A percentile compares a stretch with the other conserved stretches of the same genome.
These are phyloP conservation scores for Termitomyces sp. DNA, from an alignment of 768 basidiomycete species.

Conservation along the genomic window DNA sequence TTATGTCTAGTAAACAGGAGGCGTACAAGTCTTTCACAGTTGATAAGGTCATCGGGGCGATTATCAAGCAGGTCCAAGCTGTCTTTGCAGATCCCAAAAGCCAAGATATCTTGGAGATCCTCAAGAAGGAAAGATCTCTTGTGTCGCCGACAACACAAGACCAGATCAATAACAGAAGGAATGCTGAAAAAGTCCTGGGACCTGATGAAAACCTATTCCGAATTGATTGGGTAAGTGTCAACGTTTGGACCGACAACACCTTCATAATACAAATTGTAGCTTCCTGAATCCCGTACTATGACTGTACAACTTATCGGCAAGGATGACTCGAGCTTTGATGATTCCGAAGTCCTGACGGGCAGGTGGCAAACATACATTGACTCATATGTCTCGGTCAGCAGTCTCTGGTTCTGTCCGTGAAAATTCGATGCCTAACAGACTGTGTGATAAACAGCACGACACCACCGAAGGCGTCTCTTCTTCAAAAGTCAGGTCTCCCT, in stretches of 20 bases:
- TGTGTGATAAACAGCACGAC: conserved; percentile 36
- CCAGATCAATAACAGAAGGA: conserved; percentile 58
- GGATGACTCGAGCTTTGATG: conserved; percentile 69
- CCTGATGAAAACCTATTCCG: conserved; percentile 77
- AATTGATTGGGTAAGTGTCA: conserved; percentile 61
- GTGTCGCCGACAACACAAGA: conserved; percentile 62
- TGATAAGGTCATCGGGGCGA: conserved; percentile 82
- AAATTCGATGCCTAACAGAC: background rate
- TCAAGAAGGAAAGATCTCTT: conserved; percentile 63
- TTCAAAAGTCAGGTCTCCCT: conserved; percentile 47
- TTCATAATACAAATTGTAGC: conserved; percentile 27
- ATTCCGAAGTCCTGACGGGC: conserved; percentile 68
- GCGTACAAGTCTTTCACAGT: conserved; percentile 90
- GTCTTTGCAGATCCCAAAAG: conserved; percentile 63
- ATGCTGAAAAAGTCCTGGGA: conserved; percentile 64
- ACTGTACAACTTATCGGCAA: conserved; percentile 76
- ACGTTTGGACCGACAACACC: background rate
- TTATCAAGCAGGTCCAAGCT: conserved; percentile 89
- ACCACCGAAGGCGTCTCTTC: conserved; percentile 48
- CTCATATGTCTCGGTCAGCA: conserved; percentile 60
- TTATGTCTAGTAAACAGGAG: conserved; percentile 32
- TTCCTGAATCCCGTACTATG: conserved; percentile 58
- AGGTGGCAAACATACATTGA: conserved; percentile 80
- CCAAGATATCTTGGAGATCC: conserved; percentile 63
- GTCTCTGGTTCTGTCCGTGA: background rate